phyloP scores from a whole-genome alignment of 441 rosid species.

The Geranium incanum region DNA sequence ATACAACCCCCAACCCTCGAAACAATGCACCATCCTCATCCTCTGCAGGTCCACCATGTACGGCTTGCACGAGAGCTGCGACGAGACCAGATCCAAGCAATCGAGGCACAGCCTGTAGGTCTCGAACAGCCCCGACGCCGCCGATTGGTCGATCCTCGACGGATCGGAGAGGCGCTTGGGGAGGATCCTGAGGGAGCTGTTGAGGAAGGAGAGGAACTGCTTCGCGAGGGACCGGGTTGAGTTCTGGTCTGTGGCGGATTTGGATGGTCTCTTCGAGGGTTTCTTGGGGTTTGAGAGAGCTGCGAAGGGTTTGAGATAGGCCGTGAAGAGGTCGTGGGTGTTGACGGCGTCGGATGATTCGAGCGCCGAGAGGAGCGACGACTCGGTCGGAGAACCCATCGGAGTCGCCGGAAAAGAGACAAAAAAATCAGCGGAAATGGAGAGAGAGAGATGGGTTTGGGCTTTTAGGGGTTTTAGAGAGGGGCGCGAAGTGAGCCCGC shows the following conservation, averaged over 20 bases:
- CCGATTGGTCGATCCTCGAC: not conserved
- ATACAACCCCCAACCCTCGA: slow-evolving; percentile 47
- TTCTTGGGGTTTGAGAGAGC: slow-evolving; percentile 14
- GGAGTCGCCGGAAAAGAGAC: not conserved
- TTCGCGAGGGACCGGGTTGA: slow-evolving; percentile 36
- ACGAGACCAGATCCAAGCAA: slow-evolving; percentile 52
- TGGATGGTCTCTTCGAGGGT: slow-evolving; percentile 11
- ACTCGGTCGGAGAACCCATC: slow-evolving; percentile 27
- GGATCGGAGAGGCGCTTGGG: slow-evolving; percentile 35
- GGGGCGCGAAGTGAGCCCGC: slow-evolving; percentile 1
- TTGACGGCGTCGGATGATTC: slow-evolving; percentile 27
- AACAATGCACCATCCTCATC: slow-evolving; percentile 40
- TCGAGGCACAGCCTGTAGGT: slow-evolving; percentile 52
- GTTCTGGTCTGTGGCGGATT: slow-evolving; percentile 14
- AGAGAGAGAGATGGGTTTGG: not conserved
- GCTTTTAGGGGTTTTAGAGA: not conserved
- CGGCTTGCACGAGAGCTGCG: slow-evolving; percentile 66
- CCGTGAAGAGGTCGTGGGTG: slow-evolving; percentile 22
- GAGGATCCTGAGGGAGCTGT: slow-evolving; percentile 31
- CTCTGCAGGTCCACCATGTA: slow-evolving; percentile 49
- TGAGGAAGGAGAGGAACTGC: slow-evolving; percentile 36
- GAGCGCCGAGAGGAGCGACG: slow-evolving; percentile 27
- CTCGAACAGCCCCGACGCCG: slow-evolving; percentile 27
- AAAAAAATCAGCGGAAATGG: not conserved
- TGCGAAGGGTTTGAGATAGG: slow-evolving; percentile 29